These are phyloP conservation scores for Moesziomyces globuligerus DNA, from an alignment of 1,284 basidiomycete genomes.

Conservation along the genomic window DNA sequence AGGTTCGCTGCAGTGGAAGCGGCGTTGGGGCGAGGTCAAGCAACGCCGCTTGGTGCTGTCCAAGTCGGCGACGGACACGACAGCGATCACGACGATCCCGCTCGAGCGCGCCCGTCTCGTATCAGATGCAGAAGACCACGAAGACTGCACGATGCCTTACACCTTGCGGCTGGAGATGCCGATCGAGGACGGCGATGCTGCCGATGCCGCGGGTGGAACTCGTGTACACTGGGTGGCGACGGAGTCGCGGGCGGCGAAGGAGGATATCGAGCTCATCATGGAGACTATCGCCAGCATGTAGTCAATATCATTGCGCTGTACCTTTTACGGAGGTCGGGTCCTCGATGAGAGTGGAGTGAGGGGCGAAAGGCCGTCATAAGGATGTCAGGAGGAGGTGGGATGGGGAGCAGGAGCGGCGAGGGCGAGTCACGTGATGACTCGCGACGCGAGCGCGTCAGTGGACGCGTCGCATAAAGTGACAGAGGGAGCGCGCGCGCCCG, in stretches of 20 bases:
- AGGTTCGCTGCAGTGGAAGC: slow-evolving; percentile 12
- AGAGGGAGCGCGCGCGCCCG: slow-evolving; percentile 15
- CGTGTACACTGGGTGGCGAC: slow-evolving; percentile 5
- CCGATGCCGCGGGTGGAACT: neutral
- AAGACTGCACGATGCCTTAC: slow-evolving; percentile 16
- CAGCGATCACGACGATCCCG: slow-evolving; percentile 1
- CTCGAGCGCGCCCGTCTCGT: neutral
- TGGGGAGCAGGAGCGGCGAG: too few relatives aligned
- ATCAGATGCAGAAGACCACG: slow-evolving; percentile 5
- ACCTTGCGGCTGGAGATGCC: slow-evolving; percentile 8
- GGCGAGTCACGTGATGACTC: slow-evolving; percentile 23
- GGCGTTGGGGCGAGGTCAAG: slow-evolving; percentile 19
- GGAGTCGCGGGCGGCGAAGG: slow-evolving; percentile 12
- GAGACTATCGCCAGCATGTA: slow-evolving; percentile 10
- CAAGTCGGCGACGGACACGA: slow-evolving; percentile 8
- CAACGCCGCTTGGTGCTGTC: slow-evolving; percentile 4
- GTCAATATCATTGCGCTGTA: too few relatives aligned
- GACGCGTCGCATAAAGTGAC: slow-evolving; percentile 41
- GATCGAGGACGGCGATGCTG: neutral
- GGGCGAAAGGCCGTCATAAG: too few relatives aligned
- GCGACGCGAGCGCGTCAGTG: slow-evolving; percentile 12
- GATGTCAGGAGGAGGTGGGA: neutral
- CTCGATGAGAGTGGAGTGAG: too few relatives aligned
- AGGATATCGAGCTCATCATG: slow-evolving; percentile 15
- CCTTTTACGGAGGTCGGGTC: too few relatives aligned